These are phyloP conservation scores for Mollisiaceae sp. DNA, from an alignment of 2,329 filamentous ascomycete species.

Conservation along the genomic window DNA sequence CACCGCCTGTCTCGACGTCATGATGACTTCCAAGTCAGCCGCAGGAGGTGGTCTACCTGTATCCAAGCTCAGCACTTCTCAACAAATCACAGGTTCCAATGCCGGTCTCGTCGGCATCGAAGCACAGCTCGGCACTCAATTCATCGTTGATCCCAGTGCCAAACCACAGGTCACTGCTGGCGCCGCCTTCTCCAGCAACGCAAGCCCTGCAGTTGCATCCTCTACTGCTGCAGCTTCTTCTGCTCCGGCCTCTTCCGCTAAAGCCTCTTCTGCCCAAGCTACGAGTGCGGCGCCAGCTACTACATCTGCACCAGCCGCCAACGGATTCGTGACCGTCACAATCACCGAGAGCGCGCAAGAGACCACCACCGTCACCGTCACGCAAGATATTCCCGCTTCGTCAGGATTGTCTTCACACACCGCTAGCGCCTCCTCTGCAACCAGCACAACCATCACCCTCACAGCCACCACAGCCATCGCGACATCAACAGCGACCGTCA, in stretches of 20 bases:
- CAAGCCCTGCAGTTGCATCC: background rate
- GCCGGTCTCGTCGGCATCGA: slow-evolving; percentile 24
- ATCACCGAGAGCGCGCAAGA: slow-evolving; percentile 14
- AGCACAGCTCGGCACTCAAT: slow-evolving; percentile 36
- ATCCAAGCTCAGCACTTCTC: slow-evolving; percentile 10
- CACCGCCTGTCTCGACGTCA: slow-evolving; percentile 61
- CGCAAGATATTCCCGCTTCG: background rate
- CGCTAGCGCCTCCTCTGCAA: background rate
- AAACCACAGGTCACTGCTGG: slow-evolving; percentile 17
- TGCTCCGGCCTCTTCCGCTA: background rate
- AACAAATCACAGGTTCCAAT: slow-evolving; percentile 14
- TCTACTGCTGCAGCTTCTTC: background rate
- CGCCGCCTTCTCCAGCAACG: slow-evolving; percentile 9
- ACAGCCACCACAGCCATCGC: too few species aligned
- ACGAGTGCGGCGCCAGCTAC: background rate
- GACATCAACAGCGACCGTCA: slow-evolving; percentile 7
- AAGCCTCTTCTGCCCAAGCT: background rate
- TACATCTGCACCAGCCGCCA: background rate
- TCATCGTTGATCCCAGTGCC: slow-evolving; percentile 32
- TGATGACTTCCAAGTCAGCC: slow-evolving; percentile 34
- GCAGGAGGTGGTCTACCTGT: slow-evolving; percentile 10
- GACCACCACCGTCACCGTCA: slow-evolving; percentile 13
- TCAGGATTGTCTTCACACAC: too few species aligned
- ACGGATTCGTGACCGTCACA: slow-evolving; percentile 24
- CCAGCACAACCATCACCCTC: background rate